Conservation (phyloP, 352 stramenopile genomes). For the Globisporangium radiosum region DNA sequence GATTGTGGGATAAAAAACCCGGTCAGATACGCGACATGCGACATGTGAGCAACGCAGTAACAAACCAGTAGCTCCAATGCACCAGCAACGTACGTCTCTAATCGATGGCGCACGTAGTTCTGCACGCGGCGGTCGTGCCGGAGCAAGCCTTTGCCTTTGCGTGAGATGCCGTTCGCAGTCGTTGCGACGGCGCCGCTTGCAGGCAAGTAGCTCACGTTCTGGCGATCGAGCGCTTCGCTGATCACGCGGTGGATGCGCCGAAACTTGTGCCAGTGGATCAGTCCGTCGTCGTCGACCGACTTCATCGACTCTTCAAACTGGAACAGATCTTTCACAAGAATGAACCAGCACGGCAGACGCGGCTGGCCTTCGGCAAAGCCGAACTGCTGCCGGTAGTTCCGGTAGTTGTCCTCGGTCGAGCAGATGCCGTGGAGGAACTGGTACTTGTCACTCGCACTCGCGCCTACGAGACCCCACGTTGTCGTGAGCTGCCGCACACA, state of each 20-base stretch:
- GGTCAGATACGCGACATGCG: neutral
- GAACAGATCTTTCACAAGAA: constrained; percentile 86
- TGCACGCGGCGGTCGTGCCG: constrained; percentile 70
- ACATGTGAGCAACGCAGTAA: constrained; percentile 6
- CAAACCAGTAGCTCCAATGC: constrained; percentile 1
- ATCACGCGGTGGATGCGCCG: constrained; percentile 79
- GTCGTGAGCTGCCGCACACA: constrained; percentile 81
- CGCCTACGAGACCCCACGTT: constrained; percentile 72
- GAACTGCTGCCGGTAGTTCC: constrained; percentile 79
- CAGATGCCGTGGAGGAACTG: constrained; percentile 77
- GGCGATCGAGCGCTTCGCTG: constrained; percentile 61
- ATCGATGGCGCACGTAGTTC: constrained; percentile 63
- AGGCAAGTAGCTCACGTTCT: constrained; percentile 76
- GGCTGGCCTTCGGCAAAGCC: constrained; percentile 69
- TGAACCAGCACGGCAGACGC: constrained; percentile 75
- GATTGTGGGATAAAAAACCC: neutral
- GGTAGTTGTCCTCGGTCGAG: constrained; percentile 84
- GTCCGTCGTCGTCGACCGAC: constrained; percentile 72
- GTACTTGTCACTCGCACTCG: constrained; percentile 63
- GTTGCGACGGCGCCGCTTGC: constrained; percentile 24
- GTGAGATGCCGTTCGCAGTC: constrained; percentile 33
- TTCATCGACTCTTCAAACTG: constrained; percentile 85
- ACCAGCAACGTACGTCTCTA: constrained; percentile 66
- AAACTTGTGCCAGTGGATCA: constrained; percentile 86
- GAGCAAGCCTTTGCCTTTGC: constrained; percentile 70